phyloP scores from a whole-genome alignment of 2,329 filamentous ascomycete species.

The Diplodia corticola region DNA sequence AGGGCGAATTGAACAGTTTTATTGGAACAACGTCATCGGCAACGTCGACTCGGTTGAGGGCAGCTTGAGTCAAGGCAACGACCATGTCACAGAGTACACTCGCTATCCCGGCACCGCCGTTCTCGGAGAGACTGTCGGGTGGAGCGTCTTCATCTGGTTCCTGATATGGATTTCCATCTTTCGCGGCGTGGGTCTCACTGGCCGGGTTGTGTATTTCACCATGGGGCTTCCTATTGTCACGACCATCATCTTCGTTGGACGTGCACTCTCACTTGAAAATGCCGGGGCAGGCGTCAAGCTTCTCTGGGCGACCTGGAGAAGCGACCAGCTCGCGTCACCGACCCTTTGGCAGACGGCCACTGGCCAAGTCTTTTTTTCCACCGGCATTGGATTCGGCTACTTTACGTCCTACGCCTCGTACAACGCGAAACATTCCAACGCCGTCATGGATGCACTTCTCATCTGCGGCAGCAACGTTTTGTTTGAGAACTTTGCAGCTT shows the following conservation, averaged over 20 bases:
- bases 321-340: slow-evolving; percentile 52
- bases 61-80: slow-evolving; percentile 43
- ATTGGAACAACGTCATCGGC: slow-evolving; percentile 48
- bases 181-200: slow-evolving; percentile 58
- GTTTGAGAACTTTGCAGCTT: slow-evolving; percentile 56
- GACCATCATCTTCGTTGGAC: slow-evolving; percentile 58
- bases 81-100: slow-evolving; percentile 46
- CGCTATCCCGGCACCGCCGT: slow-evolving; percentile 50
- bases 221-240: slow-evolving; percentile 61
- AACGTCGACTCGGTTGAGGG: slow-evolving; percentile 41
- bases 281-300: slow-evolving; percentile 55
- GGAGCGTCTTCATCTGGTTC: slow-evolving; percentile 61
- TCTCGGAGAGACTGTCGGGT: slow-evolving; percentile 59
- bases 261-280: slow-evolving; percentile 56
- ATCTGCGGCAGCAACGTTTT: slow-evolving; percentile 58
- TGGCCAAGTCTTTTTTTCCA: slow-evolving; percentile 62
- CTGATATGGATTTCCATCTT: slow-evolving; percentile 62
- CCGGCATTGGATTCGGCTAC: slow-evolving; percentile 60
- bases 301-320: slow-evolving; percentile 51
- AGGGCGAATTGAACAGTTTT: slow-evolving; percentile 54
- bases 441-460: slow-evolving; percentile 59
- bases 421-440: slow-evolving; percentile 58
- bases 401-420: slow-evolving; percentile 62
- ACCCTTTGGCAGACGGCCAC: slow-evolving; percentile 60
- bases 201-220: slow-evolving; percentile 62